Percentiles rank a stretch among this genome's conserved stretches.
Conservation (phyloP, 805 yeast species). For the Candida rishiriensis region DNA sequence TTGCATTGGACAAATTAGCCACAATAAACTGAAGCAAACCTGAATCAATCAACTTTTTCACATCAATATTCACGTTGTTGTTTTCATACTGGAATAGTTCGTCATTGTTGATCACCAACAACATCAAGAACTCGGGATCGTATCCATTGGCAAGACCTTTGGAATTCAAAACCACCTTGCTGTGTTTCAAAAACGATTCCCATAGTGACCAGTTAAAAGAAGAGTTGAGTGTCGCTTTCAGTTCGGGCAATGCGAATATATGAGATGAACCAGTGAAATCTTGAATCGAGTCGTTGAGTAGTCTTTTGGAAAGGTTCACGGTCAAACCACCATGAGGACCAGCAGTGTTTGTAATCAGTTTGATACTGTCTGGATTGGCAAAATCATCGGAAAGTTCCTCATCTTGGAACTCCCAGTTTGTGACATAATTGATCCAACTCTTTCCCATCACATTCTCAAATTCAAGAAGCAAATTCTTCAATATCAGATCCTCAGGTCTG, state of each 20-base stretch:
- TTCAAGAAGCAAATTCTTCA: constrained; percentile 49
- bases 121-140: constrained; percentile 67
- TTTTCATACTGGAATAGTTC: constrained; percentile 44
- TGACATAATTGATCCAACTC: constrained; percentile 65
- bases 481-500: constrained; percentile 53
- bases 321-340: constrained; percentile 35
- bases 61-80: constrained; percentile 36
- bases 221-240: constrained; percentile 2
- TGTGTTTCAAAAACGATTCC: constrained; percentile 26
- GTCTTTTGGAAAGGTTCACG: constrained; percentile 46
- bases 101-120: constrained; percentile 57
- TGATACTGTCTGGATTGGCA: neutral
- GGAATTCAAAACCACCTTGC: constrained; percentile 6
- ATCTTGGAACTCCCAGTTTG: constrained; percentile 60
- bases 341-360: constrained; percentile 9
- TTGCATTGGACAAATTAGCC: constrained; percentile 38
- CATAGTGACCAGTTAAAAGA: constrained; percentile 25
- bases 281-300: constrained; percentile 45
- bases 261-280: constrained; percentile 26
- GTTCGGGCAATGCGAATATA: constrained; percentile 26
- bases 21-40: constrained; percentile 49
- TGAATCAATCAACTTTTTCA: constrained; percentile 54
- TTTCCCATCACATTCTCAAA: constrained; percentile 47
- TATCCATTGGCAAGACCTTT: constrained; percentile 21
- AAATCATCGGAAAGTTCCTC: constrained; percentile 2